Evolutionary conservation across 768 basidiomycete genomes (phyloP).

Genomic region (Tubosaeta sp.): DNA sequence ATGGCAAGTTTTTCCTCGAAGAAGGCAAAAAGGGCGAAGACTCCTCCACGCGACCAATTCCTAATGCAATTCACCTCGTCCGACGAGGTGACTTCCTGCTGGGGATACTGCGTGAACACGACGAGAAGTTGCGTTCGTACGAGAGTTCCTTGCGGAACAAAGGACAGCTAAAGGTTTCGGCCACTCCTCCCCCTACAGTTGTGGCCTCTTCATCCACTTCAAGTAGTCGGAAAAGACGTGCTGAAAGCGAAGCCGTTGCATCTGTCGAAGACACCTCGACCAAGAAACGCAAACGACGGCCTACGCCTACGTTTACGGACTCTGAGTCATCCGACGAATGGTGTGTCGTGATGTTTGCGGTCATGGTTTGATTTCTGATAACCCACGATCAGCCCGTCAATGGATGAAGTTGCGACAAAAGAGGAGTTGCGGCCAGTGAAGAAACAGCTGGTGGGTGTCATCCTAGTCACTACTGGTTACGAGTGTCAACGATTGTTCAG

Average conservation of each 20-base stretch:
- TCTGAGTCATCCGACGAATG: slow-evolving; percentile 91
- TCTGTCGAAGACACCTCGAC: slow-evolving; percentile 67
- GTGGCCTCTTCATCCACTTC: slow-evolving; percentile 61
- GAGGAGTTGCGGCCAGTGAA: slow-evolving; percentile 96
- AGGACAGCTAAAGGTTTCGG: slow-evolving; percentile 65
- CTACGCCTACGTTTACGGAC: slow-evolving; percentile 96
- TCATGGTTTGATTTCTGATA: slow-evolving; percentile 6
- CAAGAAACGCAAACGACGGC: slow-evolving; percentile 82
- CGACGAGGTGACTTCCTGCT: slow-evolving; percentile 94
- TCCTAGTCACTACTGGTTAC: neutral
- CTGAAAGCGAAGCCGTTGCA: slow-evolving; percentile 81
- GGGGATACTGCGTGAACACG: slow-evolving; percentile 77
- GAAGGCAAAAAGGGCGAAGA: slow-evolving; percentile 95
- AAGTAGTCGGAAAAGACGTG: slow-evolving; percentile 65
- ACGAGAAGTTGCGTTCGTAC: slow-evolving; percentile 87
- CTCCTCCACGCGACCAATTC: slow-evolving; percentile 79
- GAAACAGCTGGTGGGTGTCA: slow-evolving; percentile 74
- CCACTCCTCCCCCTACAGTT: slow-evolving; percentile 71
- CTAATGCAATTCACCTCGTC: slow-evolving; percentile 97
- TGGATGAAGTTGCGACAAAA: slow-evolving; percentile 92
- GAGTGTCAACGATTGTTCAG: slow-evolving; percentile 35
- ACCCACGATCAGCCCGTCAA: slow-evolving; percentile 63
- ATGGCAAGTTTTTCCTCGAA: slow-evolving; percentile 96
- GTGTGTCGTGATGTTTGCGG: slow-evolving; percentile 41
- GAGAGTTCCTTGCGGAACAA: slow-evolving; percentile 73